Conservation (phyloP, 2,329 filamentous ascomycete genomes). For the Dothiorella sarmentorum region DNA sequence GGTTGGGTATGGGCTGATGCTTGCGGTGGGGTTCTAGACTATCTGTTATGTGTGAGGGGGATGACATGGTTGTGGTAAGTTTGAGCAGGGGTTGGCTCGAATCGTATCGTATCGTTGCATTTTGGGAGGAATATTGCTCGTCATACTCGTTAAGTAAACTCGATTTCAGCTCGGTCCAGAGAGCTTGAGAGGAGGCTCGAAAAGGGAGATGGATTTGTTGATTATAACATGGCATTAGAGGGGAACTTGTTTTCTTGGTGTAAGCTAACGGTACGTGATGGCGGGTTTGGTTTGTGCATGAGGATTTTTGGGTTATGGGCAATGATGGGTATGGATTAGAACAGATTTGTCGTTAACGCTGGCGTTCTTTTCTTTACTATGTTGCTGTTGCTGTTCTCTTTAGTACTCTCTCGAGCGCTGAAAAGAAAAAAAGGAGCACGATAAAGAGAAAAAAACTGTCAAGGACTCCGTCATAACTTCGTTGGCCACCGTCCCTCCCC, state of each 20-base stretch:
- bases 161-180: too few species aligned
- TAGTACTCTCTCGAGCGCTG: too few species aligned
- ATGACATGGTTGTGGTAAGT: too few species aligned
- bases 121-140: neutral
- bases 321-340: too few species aligned
- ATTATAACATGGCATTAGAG: conserved; percentile 4
- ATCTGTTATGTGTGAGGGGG: neutral
- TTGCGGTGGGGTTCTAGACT: conserved; percentile 61
- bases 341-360: too few species aligned
- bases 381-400: too few species aligned
- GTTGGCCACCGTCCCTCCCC: too few species aligned
- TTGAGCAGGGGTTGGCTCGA: neutral
- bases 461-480: too few species aligned
- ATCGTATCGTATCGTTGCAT: neutral
- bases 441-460: too few species aligned
- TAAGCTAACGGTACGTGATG: neutral
- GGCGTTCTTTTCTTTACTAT: too few species aligned
- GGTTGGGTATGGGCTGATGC: conserved; percentile 87
- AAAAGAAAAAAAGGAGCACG: too few species aligned
- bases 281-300: neutral
- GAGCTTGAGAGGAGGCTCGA: neutral
- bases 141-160: neutral
- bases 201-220: neutral
- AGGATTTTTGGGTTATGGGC: neutral
- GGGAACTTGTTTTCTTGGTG: neutral